Evolutionary conservation across 306 rosid genomes (phyloP).

Genomic region (Mimosa bimucronata): DNA sequence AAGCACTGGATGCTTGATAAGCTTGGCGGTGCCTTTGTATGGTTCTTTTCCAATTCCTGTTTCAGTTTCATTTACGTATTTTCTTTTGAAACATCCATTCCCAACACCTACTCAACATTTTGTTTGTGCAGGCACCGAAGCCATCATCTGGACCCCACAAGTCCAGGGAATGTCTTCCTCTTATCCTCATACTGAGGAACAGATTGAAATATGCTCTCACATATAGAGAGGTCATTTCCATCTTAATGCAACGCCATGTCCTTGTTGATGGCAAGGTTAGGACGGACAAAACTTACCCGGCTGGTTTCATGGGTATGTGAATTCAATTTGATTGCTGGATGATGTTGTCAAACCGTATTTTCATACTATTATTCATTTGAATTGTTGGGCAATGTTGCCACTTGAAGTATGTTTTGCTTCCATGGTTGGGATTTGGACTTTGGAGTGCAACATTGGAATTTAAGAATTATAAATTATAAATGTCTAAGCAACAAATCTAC

Average conservation of each 20-base stretch:
- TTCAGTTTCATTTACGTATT: not conserved
- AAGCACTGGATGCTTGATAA: constrained; percentile 86
- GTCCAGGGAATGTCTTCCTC: constrained; percentile 61
- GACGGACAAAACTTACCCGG: constrained; percentile 60
- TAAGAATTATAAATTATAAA: no score
- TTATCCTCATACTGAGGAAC: constrained; percentile 60
- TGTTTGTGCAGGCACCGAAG: constrained; percentile 56
- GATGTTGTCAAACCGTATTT: not conserved
- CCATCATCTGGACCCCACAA: constrained; percentile 80
- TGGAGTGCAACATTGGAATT: not conserved
- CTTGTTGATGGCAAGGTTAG: constrained; percentile 66
- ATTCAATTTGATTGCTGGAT: not conserved
- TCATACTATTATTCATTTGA: not conserved
- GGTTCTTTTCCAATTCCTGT: not conserved
- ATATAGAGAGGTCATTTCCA: constrained; percentile 60
- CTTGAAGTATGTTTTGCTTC: not conserved
- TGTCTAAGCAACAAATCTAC: no score
- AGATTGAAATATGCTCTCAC: constrained; percentile 68
- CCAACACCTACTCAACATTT: not conserved
- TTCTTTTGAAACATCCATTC: constrained; percentile 10
- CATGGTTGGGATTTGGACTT: not conserved
- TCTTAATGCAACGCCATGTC: constrained; percentile 65
- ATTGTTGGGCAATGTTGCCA: not conserved
- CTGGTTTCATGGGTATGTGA: constrained; percentile 61
- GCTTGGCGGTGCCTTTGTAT: constrained; percentile 63